phyloP scores from a whole-genome alignment of 2,329 filamentous ascomycete species.

The Cercospora zeae-maydis region DNA sequence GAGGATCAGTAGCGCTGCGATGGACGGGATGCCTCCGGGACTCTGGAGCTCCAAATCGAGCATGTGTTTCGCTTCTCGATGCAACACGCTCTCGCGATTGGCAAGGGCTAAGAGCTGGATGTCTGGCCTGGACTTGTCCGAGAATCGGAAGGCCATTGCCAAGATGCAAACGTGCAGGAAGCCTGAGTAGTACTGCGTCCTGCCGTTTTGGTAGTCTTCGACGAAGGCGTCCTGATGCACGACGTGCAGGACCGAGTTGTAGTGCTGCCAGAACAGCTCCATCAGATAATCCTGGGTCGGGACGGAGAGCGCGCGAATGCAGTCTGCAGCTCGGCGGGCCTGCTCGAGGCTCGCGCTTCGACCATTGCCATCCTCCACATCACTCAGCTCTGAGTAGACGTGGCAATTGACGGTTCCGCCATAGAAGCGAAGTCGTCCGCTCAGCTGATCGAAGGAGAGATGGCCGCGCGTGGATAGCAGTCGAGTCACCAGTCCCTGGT shows the following conservation, averaged over 20 bases:
- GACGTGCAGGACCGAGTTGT: conserved; percentile 29
- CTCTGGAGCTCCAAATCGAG: conserved; percentile 29
- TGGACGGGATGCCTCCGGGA: conserved; percentile 28
- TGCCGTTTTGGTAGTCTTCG: conserved; percentile 24
- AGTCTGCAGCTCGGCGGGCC: conserved; percentile 25
- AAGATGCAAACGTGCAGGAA: conserved; percentile 31
- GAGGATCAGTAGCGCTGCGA: conserved; percentile 28
- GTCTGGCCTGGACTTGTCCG: conserved; percentile 27
- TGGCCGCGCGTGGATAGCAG: conserved; percentile 28
- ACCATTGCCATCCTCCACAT: conserved; percentile 18
- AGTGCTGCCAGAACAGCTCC: conserved; percentile 30
- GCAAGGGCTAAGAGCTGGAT: conserved; percentile 27
- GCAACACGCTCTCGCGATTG: conserved; percentile 26
- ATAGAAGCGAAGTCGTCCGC: conserved; percentile 26
- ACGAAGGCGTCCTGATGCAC: conserved; percentile 29
- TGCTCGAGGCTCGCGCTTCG: conserved; percentile 20
- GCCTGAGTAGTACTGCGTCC: conserved; percentile 28
- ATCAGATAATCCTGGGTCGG: conserved; percentile 30
- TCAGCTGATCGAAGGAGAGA: conserved; percentile 29
- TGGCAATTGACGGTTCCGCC: conserved; percentile 30
- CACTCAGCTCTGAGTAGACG: conserved; percentile 24
- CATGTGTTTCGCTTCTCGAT: conserved; percentile 30
- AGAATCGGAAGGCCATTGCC: conserved; percentile 28
- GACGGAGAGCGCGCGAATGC: conserved; percentile 24
- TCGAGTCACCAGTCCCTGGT: conserved; percentile 25